Evolutionary conservation across 108 stramenopile genomes (phyloP), one percentile per base, ranked within the genome.

Genomic region (Schizochytrium sp.): DNA sequence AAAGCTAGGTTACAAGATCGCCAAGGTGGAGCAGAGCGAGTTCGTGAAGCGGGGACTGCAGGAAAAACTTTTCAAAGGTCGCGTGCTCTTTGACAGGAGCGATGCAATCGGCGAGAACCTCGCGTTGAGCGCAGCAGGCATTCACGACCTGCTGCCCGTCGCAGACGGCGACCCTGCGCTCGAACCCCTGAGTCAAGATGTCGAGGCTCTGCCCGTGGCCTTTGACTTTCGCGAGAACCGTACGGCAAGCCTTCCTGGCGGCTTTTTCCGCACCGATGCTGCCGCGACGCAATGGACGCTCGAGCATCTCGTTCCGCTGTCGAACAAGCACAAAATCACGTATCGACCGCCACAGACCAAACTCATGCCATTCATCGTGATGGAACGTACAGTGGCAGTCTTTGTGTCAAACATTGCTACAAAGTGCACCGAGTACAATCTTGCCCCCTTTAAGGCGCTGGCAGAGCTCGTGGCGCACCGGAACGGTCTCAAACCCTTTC

Each of bases 401-500:
- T 53, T 53, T 23, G 76, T 83, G 51, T 19, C 10, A 12, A 16
- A 47, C 25, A 53, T 83, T 12, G 45, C 76, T 23, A 2, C 76
- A 0, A 83, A 83, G 28, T 83, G 76, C 51, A 53, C 51, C 48
- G 76, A 47, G 25, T 83, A 83, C 76, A 83, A 53, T 45, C 48
- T 53, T 12, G 45, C 76, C 10, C 76, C 76, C n/a, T 47, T 83
- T 4, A 12, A 53, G 48, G 8, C 48, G 19, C n/a, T 83, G 10
- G 76, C 76, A 6, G 76, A 83, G 76, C 19, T 45, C 48, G 51
- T 83, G 19, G 76, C 76, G n/a, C n/a, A 4, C n/a, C 14, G 48
- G 5, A 83, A 83, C 28, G 76, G 76, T 45, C 76, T 83, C 45
- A 83, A 83, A 23, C 76, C 76, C 14, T 83, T 83, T 23, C 76